Evolutionary conservation across 768 basidiomycete genomes (phyloP).

Genomic region (Tylopilus cervinicoccineus): DNA sequence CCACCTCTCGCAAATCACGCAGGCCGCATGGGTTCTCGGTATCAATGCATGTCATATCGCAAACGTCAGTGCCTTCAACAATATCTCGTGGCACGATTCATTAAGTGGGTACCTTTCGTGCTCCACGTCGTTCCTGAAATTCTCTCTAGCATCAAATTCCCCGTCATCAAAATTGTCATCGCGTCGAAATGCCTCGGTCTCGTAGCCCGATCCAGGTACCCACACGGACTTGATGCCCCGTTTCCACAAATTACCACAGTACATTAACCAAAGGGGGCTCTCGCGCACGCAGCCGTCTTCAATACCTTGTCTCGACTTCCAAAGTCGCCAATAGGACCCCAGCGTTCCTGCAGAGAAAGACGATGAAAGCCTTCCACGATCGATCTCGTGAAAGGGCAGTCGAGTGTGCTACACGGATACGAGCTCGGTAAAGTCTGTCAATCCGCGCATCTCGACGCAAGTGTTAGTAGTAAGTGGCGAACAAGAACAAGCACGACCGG

Average conservation of each 20-base stretch:
- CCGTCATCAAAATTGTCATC: constrained; percentile 30
- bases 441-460: constrained; percentile 41
- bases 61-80: constrained; percentile 35
- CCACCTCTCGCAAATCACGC: constrained; percentile 32
- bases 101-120: constrained; percentile 28
- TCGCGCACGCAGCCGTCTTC: constrained; percentile 36
- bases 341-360: constrained; percentile 39
- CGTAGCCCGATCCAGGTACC: constrained; percentile 5
- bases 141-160: constrained; percentile 28
- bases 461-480: too few relatives aligned
- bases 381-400: constrained; percentile 38
- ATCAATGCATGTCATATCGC: constrained; percentile 39
- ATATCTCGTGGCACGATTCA: constrained; percentile 33
- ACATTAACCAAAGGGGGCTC: constrained; percentile 31
- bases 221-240: not conserved
- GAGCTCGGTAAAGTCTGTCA: constrained; percentile 45
- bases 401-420: constrained; percentile 50
- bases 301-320: constrained; percentile 41
- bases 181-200: constrained; percentile 26
- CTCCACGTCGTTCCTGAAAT: not conserved
- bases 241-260: constrained; percentile 9
- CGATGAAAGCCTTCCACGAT: constrained; percentile 50
- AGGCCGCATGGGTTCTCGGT: constrained; percentile 38
- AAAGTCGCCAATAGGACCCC: constrained; percentile 42
- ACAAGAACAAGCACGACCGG: constrained; percentile 41